These are phyloP conservation scores for Thalassiosira ordinaria DNA, from an alignment of 352 stramenopile species.

Conservation along the genomic window DNA sequence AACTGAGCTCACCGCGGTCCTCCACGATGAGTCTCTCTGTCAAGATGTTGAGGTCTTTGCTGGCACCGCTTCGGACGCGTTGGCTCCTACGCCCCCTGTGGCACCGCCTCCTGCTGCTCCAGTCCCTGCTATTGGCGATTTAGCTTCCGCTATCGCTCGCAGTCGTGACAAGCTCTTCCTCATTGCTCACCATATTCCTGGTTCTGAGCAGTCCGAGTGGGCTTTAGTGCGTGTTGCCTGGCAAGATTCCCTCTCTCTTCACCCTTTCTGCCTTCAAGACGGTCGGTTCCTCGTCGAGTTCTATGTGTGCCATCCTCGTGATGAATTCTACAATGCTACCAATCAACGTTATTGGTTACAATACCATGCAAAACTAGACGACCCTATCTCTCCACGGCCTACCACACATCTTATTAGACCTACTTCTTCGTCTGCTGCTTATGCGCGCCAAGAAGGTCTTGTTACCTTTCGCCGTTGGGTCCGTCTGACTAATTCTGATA, in stretches of 20 bases:
- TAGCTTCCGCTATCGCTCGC: neutral
- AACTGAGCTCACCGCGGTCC: neutral
- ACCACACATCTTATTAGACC: neutral
- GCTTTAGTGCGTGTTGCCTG: constrained; percentile 5
- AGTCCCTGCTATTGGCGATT: neutral
- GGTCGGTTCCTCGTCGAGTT: constrained; percentile 11
- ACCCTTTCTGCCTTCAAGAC: constrained; percentile 9
- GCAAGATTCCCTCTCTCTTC: neutral
- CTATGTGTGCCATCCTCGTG: constrained; percentile 1
- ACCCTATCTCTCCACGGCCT: neutral
- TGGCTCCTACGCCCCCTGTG: neutral
- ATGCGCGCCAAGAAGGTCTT: neutral
- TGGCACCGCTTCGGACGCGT: neutral
- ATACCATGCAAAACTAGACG: neutral
- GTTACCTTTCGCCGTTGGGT: neutral
- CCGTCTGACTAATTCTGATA: neutral
- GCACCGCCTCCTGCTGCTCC: neutral
- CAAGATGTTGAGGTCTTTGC: neutral
- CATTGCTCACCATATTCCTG: neutral
- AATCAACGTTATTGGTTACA: constrained; percentile 21
- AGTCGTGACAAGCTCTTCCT: constrained; percentile 9
- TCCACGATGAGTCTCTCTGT: neutral
- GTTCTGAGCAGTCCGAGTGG: constrained; percentile 6
- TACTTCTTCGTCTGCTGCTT: neutral
- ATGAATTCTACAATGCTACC: constrained; percentile 3